These are phyloP conservation scores for Flueggea neowawraea DNA, from an alignment of 441 rosid genomes.

Conservation along the genomic window DNA sequence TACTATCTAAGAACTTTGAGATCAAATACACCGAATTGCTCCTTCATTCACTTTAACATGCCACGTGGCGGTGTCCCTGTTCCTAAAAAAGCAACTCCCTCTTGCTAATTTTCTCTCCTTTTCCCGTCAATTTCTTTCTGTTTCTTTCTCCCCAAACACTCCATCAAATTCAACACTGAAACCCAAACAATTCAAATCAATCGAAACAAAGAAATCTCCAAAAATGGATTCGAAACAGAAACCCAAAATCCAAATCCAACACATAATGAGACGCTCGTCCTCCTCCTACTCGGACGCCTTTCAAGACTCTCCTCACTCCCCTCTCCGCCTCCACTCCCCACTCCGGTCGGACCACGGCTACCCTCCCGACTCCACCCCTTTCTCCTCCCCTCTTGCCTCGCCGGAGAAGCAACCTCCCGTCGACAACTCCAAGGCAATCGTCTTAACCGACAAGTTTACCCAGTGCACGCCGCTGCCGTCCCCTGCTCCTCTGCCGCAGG, in stretches of 20 bases:
- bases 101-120: neutral
- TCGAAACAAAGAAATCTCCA: neutral
- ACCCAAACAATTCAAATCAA: conserved; percentile 7
- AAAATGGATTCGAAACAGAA: conserved; percentile 20
- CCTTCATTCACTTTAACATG: conserved; percentile 2
- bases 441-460: conserved; percentile 40
- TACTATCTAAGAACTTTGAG: neutral
- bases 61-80: conserved; percentile 11
- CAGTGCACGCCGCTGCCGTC: conserved; percentile 43
- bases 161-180: neutral
- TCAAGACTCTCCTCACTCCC: conserved; percentile 73
- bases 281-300: conserved; percentile 61
- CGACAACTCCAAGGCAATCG: conserved; percentile 44
- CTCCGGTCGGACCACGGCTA: conserved; percentile 68
- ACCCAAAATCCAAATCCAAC: conserved; percentile 12
- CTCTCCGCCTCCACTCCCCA: conserved; percentile 76
- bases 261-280: conserved; percentile 43
- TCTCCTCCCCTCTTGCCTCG: conserved; percentile 57
- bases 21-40: neutral
- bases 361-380: conserved; percentile 58
- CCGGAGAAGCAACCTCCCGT: conserved; percentile 36
- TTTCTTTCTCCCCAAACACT: conserved; percentile 2
- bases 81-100: no score
- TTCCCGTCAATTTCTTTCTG: neutral
- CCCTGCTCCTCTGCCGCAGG: conserved; percentile 1